Base-by-base conservation (phyloP, 177 flowering plant species). In the Viscum album region DNA sequence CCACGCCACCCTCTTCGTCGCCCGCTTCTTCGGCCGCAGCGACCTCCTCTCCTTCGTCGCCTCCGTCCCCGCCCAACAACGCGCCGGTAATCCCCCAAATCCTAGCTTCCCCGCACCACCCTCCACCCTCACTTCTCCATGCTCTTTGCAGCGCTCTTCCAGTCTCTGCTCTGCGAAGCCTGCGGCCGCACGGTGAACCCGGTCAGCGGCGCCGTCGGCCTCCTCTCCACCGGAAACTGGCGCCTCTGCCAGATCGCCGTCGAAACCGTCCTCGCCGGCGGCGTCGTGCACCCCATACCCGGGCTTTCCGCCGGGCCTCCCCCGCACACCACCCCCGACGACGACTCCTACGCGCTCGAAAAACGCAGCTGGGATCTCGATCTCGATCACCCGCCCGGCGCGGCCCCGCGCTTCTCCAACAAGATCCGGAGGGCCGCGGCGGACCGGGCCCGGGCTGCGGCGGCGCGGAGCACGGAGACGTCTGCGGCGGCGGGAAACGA, bases 141-240 rank as follows among this genome's bases (percentile, higher is more conserved):
- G n/a, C n/a, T n/a, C n/a, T n/a, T n/a, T 10, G 33, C 65, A 61
- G 65, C 65, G 33, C 65, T 61, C 17, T 61, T 61, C 65, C 34
- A 34, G 65, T 61, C 65, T 0, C 65, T 61, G 17, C 65, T 61
- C 10, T 61, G 31, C 65, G 65, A 61, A 23, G 65, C 65, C 21
- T 61, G 65, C 33, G 65, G 65, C 24, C 65, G 65, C 7, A 61
- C 65, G 34, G 65, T 61, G 33, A 61, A 61, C 65, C 65, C 65
- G 35, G 65, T 61, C 0, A 61, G 35, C 35, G 65, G 65, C 16
- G 65, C 65, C 21, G 65, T 61, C 34, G 65, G 65, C 65, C 65
- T 61, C 65, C 65, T 61, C 65, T 61, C 33, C 33, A 11, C 33
- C 65, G 65, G 65, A 33, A 61, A 61, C 65, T 61, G 65, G 65